phyloP scores from a whole-genome alignment of 2,329 filamentous ascomycete species.

The Penicillium sp. region DNA sequence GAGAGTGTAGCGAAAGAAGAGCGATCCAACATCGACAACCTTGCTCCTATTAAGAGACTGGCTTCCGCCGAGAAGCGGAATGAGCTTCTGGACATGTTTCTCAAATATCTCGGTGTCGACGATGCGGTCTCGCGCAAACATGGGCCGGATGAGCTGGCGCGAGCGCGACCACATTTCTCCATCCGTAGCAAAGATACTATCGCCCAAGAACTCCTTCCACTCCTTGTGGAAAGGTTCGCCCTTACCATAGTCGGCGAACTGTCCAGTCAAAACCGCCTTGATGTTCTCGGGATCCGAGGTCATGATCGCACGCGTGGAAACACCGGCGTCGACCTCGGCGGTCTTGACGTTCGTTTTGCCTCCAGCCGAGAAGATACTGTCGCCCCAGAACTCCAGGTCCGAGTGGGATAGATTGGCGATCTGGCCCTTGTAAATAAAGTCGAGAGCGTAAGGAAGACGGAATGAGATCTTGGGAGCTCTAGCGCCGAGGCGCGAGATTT shows the following conservation, averaged over 20 bases:
- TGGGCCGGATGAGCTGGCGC: constrained; percentile 79
- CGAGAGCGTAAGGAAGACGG: constrained; percentile 52
- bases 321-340: constrained; percentile 29
- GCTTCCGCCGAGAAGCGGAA: constrained; percentile 62
- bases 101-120: constrained; percentile 83
- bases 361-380: constrained; percentile 46
- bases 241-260: constrained; percentile 85
- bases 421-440: constrained; percentile 61
- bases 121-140: constrained; percentile 82
- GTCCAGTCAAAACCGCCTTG: constrained; percentile 83
- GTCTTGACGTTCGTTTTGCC: constrained; percentile 25
- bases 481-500: constrained; percentile 34
- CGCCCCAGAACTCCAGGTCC: constrained; percentile 62
- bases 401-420: constrained; percentile 52
- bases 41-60: constrained; percentile 24
- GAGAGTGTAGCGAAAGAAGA: constrained; percentile 80
- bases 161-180: constrained; percentile 75
- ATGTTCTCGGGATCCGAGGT: constrained; percentile 86
- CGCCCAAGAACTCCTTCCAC: constrained; percentile 78
- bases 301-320: constrained; percentile 59
- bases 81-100: constrained; percentile 69
- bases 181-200: constrained; percentile 81
- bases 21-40: constrained; percentile 68
- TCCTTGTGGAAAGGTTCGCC: constrained; percentile 68
- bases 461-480: constrained; percentile 35